A percentile compares a stretch with the other conserved stretches of the same genome.
Conservation (phyloP, 441 rosid species). For the Metrosideros polymorpha region DNA sequence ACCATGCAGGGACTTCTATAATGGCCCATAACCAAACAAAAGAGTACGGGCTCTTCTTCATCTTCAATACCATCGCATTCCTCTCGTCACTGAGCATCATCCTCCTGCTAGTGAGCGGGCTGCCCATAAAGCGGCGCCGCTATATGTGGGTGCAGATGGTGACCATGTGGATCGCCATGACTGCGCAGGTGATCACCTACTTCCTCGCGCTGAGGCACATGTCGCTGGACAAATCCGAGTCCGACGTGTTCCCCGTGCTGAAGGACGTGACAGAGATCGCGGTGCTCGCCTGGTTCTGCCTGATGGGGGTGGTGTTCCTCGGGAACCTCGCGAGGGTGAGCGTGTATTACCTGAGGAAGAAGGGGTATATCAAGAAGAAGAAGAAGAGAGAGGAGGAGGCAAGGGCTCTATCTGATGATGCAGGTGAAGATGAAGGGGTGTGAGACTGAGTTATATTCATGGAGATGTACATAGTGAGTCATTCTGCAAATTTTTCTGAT, state of each 20-base stretch:
- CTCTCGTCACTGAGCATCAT: slow-evolving; percentile 13
- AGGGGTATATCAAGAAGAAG: slow-evolving; percentile 1
- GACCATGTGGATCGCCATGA: slow-evolving; percentile 13
- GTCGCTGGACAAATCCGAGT: not conserved
- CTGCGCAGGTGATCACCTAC: slow-evolving; percentile 6
- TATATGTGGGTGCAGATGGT: slow-evolving; percentile 15
- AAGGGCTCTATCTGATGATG: not conserved
- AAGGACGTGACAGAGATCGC: slow-evolving; percentile 3
- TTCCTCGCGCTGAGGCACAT: slow-evolving; percentile 7
- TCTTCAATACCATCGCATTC: slow-evolving; percentile 11
- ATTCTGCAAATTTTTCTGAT: not conserved
- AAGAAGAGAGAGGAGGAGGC: not conserved
- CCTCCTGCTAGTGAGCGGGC: slow-evolving; percentile 12
- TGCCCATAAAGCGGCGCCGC: slow-evolving; percentile 7
- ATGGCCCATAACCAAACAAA: slow-evolving; percentile 1
- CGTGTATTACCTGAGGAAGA: slow-evolving; percentile 5
- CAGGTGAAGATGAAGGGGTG: not conserved
- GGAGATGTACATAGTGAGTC: not conserved
- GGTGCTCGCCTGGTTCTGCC: not conserved
- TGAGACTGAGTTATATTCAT: not conserved
- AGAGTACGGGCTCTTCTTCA: slow-evolving; percentile 6
- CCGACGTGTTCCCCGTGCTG: not conserved
- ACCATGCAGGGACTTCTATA: slow-evolving; percentile 5
- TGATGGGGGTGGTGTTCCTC: not conserved
- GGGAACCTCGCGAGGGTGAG: not conserved